phyloP scores from a whole-genome alignment of 306 rosid genomes.

The Corylus avellana region DNA sequence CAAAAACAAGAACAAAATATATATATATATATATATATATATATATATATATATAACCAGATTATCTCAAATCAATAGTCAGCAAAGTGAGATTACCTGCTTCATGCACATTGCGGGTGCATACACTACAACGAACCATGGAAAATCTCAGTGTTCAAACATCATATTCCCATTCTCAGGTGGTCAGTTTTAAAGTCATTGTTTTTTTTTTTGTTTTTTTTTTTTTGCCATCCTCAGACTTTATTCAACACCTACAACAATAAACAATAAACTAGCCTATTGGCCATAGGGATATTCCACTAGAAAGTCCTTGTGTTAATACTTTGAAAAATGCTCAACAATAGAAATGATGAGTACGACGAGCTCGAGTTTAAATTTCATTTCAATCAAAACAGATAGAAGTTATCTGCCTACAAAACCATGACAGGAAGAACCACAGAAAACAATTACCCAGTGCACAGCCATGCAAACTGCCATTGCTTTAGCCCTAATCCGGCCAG shows the following conservation, averaged over 20 bases:
- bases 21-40: too few relatives aligned
- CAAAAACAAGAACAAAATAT: not conserved
- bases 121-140: not conserved
- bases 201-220: too few relatives aligned
- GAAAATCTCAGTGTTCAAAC: not conserved
- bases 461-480: constrained; percentile 93
- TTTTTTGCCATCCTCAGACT: not conserved
- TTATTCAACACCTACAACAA: too few relatives aligned
- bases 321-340: not conserved
- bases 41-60: too few relatives aligned
- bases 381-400: not conserved
- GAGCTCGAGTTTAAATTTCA: not conserved
- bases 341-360: not conserved
- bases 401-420: constrained; percentile 8
- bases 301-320: not conserved
- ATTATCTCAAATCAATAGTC: too few relatives aligned
- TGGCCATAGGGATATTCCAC: not conserved
- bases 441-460: constrained; percentile 68
- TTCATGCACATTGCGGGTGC: not conserved
- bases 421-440: constrained; percentile 21
- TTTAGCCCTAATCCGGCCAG: constrained; percentile 67
- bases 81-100: not conserved
- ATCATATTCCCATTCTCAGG: not conserved
- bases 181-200: not conserved
- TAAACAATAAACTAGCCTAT: not conserved